Evolutionary conservation across 1,284 basidiomycete species (phyloP).

Genomic region (Ustilago loliicola): DNA sequence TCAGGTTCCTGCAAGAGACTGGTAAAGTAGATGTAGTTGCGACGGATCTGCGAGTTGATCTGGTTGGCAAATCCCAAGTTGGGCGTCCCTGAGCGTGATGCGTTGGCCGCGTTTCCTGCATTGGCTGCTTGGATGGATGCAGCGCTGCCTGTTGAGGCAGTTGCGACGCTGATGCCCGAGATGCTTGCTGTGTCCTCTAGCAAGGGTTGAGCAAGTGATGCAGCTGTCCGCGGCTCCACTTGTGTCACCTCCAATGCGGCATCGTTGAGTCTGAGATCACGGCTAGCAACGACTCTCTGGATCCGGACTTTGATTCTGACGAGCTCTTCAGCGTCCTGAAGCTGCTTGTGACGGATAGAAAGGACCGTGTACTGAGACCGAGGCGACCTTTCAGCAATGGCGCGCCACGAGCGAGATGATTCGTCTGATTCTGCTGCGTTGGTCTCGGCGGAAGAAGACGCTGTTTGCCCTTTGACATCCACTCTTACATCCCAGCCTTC

Average conservation of each 20-base stretch:
- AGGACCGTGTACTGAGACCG: conserved; percentile 32
- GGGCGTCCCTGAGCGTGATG: conserved; percentile 76
- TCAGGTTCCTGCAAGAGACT: conserved; percentile 97
- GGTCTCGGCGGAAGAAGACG: neutral
- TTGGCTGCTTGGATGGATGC: conserved; percentile 25
- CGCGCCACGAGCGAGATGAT: conserved; percentile 79
- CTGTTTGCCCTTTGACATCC: conserved; percentile 52
- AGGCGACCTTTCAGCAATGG: conserved; percentile 57
- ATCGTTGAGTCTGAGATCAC: conserved; percentile 57
- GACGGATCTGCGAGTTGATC: conserved; percentile 83
- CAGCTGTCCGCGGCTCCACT: conserved; percentile 35
- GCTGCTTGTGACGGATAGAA: conserved; percentile 31
- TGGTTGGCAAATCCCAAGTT: conserved; percentile 39
- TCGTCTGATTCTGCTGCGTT: conserved; percentile 70
- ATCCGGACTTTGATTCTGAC: conserved; percentile 50
- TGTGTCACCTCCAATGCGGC: conserved; percentile 30
- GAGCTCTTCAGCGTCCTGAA: conserved; percentile 47
- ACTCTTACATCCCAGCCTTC: conserved; percentile 92
- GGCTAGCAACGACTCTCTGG: conserved; percentile 59
- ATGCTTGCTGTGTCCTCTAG: conserved; percentile 58
- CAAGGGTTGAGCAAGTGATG: conserved; percentile 26
- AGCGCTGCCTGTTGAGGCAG: conserved; percentile 46
- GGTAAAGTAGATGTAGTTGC: conserved; percentile 97
- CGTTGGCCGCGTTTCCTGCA: conserved; percentile 57
- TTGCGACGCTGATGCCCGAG: conserved; percentile 55